Evolutionary conservation across 768 basidiomycete species (phyloP).

Genomic region (Artomyces pyxidatus): DNA sequence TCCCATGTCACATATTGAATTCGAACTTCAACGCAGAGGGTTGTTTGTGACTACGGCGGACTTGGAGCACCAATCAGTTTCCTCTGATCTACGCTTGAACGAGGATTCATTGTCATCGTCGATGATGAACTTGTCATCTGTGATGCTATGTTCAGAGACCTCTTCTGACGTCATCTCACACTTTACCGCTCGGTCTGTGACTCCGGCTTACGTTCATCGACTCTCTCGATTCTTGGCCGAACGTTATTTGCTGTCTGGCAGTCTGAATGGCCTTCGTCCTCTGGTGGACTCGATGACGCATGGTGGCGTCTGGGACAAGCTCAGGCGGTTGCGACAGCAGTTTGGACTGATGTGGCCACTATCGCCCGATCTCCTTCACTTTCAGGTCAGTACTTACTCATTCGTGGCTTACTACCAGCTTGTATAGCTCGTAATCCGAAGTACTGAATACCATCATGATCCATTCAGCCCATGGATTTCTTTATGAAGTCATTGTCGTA

Average conservation of each 20-base stretch:
- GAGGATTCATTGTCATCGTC: background rate
- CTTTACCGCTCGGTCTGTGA: slow-evolving; percentile 6
- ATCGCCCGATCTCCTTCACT: background rate
- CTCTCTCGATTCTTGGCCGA: slow-evolving; percentile 5
- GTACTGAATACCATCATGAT: slow-evolving; percentile 11
- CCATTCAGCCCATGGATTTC: slow-evolving; percentile 15
- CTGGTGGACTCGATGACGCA: slow-evolving; percentile 3
- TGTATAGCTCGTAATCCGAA: background rate
- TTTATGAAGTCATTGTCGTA: slow-evolving; percentile 7
- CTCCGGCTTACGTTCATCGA: slow-evolving; percentile 7
- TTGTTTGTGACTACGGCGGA: too few relatives aligned
- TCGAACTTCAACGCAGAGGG: slow-evolving; percentile 12
- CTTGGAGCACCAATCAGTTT: too few relatives aligned
- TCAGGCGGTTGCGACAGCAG: slow-evolving; percentile 1
- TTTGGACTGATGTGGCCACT: slow-evolving; percentile 4
- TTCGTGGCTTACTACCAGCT: background rate
- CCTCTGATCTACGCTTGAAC: too few relatives aligned
- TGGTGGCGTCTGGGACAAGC: slow-evolving; percentile 2
- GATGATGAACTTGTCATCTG: background rate
- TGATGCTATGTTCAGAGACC: background rate
- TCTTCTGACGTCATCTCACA: background rate
- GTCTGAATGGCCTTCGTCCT: slow-evolving; percentile 5
- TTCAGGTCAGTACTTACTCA: slow-evolving; percentile 16
- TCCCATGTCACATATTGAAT: too few relatives aligned
- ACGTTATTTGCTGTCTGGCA: too few relatives aligned